Evolutionary conservation across 1,284 basidiomycete genomes (phyloP), one percentile per base, ranked within the genome.

Genomic region (Papiliotrema flavescens): DNA sequence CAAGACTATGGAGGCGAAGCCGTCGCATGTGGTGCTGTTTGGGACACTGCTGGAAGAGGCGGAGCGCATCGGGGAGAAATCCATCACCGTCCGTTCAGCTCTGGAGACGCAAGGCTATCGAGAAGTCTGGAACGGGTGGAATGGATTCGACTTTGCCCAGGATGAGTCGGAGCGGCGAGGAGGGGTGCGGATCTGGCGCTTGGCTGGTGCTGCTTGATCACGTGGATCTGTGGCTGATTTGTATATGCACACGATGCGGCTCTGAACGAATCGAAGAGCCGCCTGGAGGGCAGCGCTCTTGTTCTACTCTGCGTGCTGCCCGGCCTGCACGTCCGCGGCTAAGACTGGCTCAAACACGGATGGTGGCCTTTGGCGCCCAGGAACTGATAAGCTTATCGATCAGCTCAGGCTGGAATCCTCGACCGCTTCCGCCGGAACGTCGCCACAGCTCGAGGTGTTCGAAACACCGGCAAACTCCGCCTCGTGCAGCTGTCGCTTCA

Each of bases 91-190:
- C 2, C 67, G 75, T 47, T 64, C 75, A 4, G 51, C 86, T 19
- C 73, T 97, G 43, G 62, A 70, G 34, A 64, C 66, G 19, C 79
- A 81, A 45, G 88, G 88, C 1, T 98, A 95, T 66, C 51, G 52
- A 17, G 83, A 88, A 67, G 79, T 84, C 0, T 69, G 64, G 55
- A 26, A 49, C n/a, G 79, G 77, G 13, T 87, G 87, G 63, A 84
- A 87, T 63, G 82, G 84, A 20, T 89, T 76, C 48, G 75, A 77
- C 57, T 17, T 66, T n/a, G 53, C 86, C 80, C 93, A 96, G 73
- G 92, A 90, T 51, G 93, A 97, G 60, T 58, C 71, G 47, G 79
- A 83, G 54, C 80, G 93, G 57, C 84, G 83, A 57, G 94, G 91
- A 5, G 87, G 86, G 1, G 85, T 97, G 6, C 45, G 61, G 6